A percentile compares a stretch with the other conserved stretches of the same genome.
Conservation (phyloP, 78 protist genomes). For the Dictyostelium capitatum region DNA sequence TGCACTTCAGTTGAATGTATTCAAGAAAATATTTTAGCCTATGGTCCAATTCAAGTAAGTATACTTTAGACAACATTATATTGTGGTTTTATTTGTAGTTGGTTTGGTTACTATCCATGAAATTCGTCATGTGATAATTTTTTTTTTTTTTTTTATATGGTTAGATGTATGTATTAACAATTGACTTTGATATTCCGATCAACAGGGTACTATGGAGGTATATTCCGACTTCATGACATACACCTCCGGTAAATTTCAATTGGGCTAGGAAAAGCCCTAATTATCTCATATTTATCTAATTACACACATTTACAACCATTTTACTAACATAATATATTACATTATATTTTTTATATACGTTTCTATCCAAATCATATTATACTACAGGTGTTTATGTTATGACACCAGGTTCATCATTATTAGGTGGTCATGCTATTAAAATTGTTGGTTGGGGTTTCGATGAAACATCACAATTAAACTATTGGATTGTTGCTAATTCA, state of each 20-base stretch:
- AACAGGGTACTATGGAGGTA: slow-evolving; percentile 78
- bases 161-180: too few species aligned
- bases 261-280: too few species aligned
- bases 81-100: too few species aligned
- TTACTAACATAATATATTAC: too few species aligned
- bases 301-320: too few species aligned
- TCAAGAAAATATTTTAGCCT: slow-evolving; percentile 7
- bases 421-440: slow-evolving; percentile 83
- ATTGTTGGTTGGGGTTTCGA: slow-evolving; percentile 80
- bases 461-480: slow-evolving; percentile 24
- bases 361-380: not conserved
- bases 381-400: slow-evolving; percentile 76
- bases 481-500: slow-evolving; percentile 60
- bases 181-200: too few species aligned
- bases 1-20: slow-evolving; percentile 39
- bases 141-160: too few species aligned
- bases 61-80: too few species aligned
- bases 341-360: not conserved
- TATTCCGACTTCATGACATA: slow-evolving; percentile 3
- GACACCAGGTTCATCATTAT: not conserved
- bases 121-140: too few species aligned
- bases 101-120: too few species aligned
- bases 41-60: slow-evolving; percentile 51
- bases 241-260: not conserved
- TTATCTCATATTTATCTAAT: too few species aligned